A percentile compares a stretch with the other conserved stretches of the same genome.
Conservation (phyloP, 345 rosid genomes). For the Anacardium occidentale region DNA sequence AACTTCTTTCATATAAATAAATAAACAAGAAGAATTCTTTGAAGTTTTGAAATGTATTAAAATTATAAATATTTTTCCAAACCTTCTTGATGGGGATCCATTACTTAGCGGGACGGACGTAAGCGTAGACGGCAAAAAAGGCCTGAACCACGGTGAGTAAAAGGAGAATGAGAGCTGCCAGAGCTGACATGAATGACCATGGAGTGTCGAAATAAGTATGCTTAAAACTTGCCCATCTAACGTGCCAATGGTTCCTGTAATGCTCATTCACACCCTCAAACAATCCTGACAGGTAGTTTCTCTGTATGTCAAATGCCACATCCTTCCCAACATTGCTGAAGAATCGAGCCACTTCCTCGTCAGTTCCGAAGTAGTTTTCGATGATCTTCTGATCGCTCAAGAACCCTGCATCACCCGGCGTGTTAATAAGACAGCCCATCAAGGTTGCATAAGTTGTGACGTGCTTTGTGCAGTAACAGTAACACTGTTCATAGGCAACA, state of each 20-base stretch:
- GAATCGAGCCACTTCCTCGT: constrained; percentile 43
- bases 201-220: constrained; percentile 50
- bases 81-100: too few relatives aligned
- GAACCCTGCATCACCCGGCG: constrained; percentile 44
- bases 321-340: constrained; percentile 52
- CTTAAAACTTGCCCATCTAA: constrained; percentile 53
- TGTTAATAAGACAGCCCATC: constrained; percentile 53
- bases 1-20: too few relatives aligned
- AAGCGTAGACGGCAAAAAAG: constrained; percentile 36
- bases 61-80: too few relatives aligned
- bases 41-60: too few relatives aligned
- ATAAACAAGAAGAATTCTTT: too few relatives aligned
- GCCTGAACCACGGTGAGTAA: constrained; percentile 47
- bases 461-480: constrained; percentile 40
- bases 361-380: constrained; percentile 56
- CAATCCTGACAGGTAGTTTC: constrained; percentile 36
- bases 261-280: constrained; percentile 52
- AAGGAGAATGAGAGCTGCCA: constrained; percentile 48
- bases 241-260: constrained; percentile 44
- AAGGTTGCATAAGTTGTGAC: constrained; percentile 50
- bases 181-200: constrained; percentile 59
- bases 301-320: constrained; percentile 39
- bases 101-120: constrained; percentile 13
- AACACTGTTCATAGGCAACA: constrained; percentile 55
- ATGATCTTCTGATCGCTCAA: constrained; percentile 42